These are phyloP conservation scores for Xylaria sp. DNA, from an alignment of 2,329 filamentous ascomycete genomes.

Conservation along the genomic window DNA sequence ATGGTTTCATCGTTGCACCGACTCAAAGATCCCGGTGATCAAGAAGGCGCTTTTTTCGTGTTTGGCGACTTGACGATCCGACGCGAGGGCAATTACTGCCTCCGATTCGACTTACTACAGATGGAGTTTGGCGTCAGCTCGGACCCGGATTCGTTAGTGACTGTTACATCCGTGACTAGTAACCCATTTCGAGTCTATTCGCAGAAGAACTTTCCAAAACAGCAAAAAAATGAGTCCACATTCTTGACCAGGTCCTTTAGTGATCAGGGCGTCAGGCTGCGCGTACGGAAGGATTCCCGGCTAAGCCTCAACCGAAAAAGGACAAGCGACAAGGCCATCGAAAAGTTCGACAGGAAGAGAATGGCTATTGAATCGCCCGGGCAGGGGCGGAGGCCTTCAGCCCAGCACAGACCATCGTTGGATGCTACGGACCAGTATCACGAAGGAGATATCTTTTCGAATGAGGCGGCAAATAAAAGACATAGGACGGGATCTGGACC, in stretches of 20 bases:
- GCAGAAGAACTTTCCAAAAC: slow-evolving; percentile 78
- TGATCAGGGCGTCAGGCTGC: slow-evolving; percentile 83
- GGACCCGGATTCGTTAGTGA: slow-evolving; percentile 33
- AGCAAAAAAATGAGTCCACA: slow-evolving; percentile 70
- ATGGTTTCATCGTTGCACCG: slow-evolving; percentile 82
- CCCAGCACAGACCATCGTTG: slow-evolving; percentile 35
- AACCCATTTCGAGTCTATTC: slow-evolving; percentile 70
- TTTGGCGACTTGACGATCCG: slow-evolving; percentile 86
- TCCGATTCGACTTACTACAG: slow-evolving; percentile 81
- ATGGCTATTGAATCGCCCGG: slow-evolving; percentile 22
- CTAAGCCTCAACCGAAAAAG: slow-evolving; percentile 57
- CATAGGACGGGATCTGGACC: slow-evolving; percentile 35
- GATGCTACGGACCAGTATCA: slow-evolving; percentile 36
- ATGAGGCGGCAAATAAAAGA: slow-evolving; percentile 35
- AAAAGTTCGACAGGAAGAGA: slow-evolving; percentile 33
- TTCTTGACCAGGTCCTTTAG: slow-evolving; percentile 81
- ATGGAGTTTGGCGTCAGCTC: slow-evolving; percentile 50
- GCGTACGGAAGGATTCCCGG: slow-evolving; percentile 82
- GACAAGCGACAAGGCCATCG: slow-evolving; percentile 38
- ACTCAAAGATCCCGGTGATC: slow-evolving; percentile 77
- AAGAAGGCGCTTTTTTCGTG: slow-evolving; percentile 86
- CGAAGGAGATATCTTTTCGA: slow-evolving; percentile 35
- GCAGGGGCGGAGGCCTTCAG: slow-evolving; percentile 25
- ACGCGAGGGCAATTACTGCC: slow-evolving; percentile 71
- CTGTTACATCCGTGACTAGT: slow-evolving; percentile 40